Base-by-base conservation (phyloP, 2,329 filamentous ascomycete genomes). In the Metarhizium robertsii region DNA sequence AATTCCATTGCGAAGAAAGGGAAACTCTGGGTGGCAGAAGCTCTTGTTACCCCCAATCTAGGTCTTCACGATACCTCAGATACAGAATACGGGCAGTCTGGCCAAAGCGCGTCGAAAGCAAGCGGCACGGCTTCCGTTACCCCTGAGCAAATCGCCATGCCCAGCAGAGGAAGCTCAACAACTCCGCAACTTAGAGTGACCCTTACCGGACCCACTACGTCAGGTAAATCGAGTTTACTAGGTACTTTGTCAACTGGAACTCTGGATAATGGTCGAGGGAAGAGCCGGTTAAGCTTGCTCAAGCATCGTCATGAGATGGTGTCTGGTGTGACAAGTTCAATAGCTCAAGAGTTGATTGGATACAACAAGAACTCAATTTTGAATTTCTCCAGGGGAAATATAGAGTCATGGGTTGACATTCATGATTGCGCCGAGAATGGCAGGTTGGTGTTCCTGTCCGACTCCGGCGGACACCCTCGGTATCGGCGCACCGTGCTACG, bases 371-470 rank as follows among this genome's bases (percentile, higher is more conserved):
- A 66, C 30, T 66, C 66, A 10, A 78, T 94, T 43, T 77, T 95
- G 64, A 97, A 96, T 67, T 97, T 95, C 67, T 86, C 88, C 3
- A 86, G 87, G 57, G 86, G 85, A 14, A 90, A 96, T 66, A 86
- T 96, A 50, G 88, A 90, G 57, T 92, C 91, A 0, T 99, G 94
- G 94, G 85, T 89, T 53, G 92, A 96, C 67, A 94, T 97, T 53
- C 94, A 99, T 68, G 86, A 88, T 42, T 81, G 85, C 51, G 83
- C 90, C 0, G 83, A 86, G 58, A 73, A 79, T 57, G 89, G 86
- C 2, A 85, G 92, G 20, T 73, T 99, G 3, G 90, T 94, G 5
- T 92, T 96, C 61, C 76, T 97, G 6, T 90, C 91, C 0, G 94
- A 99, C 70, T 95, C 92, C 49, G 92, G 92, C 16, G 94, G 94